Evolutionary conservation across 2,329 filamentous ascomycete species (phyloP), one percentile per base, ranked within the genome.

Genomic region (Epichloe sp.): DNA sequence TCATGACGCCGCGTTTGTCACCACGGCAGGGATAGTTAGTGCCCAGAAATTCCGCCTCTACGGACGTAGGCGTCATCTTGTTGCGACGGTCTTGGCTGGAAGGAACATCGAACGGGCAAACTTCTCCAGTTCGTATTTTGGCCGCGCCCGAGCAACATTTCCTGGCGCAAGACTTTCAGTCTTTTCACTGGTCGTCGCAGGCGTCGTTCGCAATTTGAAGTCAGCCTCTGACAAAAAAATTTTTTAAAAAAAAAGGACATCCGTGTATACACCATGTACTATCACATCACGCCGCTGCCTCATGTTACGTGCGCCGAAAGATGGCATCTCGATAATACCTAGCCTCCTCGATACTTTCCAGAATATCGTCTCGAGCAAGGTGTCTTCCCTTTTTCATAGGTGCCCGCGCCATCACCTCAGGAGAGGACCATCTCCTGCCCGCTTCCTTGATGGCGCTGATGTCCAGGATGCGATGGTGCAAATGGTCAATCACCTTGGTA

Each of bases 271-370:
- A 14, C 11, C 17, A 40, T 34, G 40, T 17, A 49, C 17, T 10
- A 47, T 48, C 26, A 17, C 48, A 37, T 42, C 44, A 43, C 11
- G 17, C 37, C 38, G 3, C 45, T 10, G 8, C 34, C n/a, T 5
- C n/a, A 35, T 26, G 21, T 26, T 42, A 63, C 53, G 58, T 62
- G 53, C 62, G 56, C 57, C 61, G 58, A 65, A 94, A 94, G 51
- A 95, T 77, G 17, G 71, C 71, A 53, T 83, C 73, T 60, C 79
- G 80, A 67, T 95, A 97, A 64, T 86, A 96, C 60, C 73, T 80
- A 50, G 91, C 91, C 72, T 98, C 93, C 51, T 79, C 83, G 55
- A 98, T 96, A 68, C 91, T 97, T 72, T 98, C 93, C 54, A 96
- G 67, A 52, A 98, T 95, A 67, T 98, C 93, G 51, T 88, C 82